These are phyloP conservation scores for Secale cereale DNA, from an alignment of 176 grass and related monocot species.

Conservation along the genomic window DNA sequence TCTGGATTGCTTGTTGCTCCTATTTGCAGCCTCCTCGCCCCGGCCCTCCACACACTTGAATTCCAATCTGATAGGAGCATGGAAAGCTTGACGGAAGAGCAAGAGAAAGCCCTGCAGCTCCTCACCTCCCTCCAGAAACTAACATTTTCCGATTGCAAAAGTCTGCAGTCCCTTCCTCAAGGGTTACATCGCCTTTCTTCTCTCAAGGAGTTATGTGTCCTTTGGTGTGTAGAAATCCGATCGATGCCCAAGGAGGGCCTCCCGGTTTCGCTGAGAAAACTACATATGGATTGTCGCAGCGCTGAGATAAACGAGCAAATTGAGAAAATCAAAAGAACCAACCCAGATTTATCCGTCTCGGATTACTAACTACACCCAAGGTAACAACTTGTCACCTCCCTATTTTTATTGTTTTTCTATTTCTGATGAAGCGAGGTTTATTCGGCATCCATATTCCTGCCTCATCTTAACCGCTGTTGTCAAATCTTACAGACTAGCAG, in stretches of 20 bases:
- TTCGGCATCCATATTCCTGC: not conserved
- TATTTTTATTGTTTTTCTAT: not conserved
- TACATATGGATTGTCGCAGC: not conserved
- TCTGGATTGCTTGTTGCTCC: no score
- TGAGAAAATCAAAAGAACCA: not conserved
- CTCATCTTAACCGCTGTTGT: not conserved
- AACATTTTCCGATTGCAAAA: rapidly evolving
- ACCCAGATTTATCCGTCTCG: not conserved
- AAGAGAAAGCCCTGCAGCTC: no score
- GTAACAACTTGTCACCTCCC: not conserved
- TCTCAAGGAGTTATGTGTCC: no score
- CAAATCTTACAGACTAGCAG: not conserved
- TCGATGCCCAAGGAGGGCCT: not conserved
- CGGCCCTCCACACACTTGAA: no score
- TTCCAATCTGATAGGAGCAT: no score
- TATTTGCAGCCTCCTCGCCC: no score
- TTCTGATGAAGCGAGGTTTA: not conserved
- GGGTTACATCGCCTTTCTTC: no score
- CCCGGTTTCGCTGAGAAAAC: not conserved
- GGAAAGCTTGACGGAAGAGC: no score
- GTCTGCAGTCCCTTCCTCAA: no score
- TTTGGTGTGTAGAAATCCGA: no score
- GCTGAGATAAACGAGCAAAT: not conserved
- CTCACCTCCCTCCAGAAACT: no score
- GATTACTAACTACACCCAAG: not conserved